Evolutionary conservation across 768 basidiomycete genomes (phyloP).

Genomic region (Amanita brunnescens): DNA sequence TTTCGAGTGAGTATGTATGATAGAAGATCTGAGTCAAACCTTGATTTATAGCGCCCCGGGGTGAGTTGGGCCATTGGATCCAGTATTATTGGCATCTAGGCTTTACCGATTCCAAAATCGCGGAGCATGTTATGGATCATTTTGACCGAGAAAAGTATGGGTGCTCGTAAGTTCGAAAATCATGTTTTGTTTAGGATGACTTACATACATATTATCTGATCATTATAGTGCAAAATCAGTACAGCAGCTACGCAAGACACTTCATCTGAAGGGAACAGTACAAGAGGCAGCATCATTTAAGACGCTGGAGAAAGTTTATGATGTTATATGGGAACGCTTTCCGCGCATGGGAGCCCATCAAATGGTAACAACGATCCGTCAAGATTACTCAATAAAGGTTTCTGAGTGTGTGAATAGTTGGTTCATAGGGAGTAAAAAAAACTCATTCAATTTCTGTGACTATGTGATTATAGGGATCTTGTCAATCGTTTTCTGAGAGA

Average conservation of each 20-base stretch:
- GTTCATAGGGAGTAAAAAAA: no score
- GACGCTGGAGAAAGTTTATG: not conserved
- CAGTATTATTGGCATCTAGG: slow-evolving; percentile 10
- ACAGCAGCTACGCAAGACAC: not conserved
- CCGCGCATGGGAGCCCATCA: slow-evolving; percentile 14
- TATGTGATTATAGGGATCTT: not conserved
- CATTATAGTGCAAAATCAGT: not conserved
- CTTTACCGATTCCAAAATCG: slow-evolving; percentile 7
- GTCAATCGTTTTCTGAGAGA: not conserved
- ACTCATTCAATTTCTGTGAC: no score
- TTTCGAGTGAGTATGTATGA: not conserved
- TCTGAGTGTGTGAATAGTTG: slow-evolving; percentile 14
- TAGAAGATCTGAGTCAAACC: not conserved
- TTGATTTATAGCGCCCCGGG: slow-evolving; percentile 2
- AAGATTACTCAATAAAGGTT: slow-evolving; percentile 13
- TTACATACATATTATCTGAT: no score
- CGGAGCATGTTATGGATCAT: slow-evolving; percentile 7
- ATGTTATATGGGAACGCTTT: not conserved
- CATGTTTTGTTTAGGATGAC: not conserved
- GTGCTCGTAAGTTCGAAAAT: not conserved
- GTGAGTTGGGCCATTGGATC: slow-evolving; percentile 4
- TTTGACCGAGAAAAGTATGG: slow-evolving; percentile 1
- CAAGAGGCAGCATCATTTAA: not conserved
- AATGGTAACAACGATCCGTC: slow-evolving; percentile 10
- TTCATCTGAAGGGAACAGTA: not conserved